Evolutionary conservation across 139 green algal genomes (phyloP), one percentile per base, ranked within the genome.

Genomic region (Pleodorina starrii): DNA sequence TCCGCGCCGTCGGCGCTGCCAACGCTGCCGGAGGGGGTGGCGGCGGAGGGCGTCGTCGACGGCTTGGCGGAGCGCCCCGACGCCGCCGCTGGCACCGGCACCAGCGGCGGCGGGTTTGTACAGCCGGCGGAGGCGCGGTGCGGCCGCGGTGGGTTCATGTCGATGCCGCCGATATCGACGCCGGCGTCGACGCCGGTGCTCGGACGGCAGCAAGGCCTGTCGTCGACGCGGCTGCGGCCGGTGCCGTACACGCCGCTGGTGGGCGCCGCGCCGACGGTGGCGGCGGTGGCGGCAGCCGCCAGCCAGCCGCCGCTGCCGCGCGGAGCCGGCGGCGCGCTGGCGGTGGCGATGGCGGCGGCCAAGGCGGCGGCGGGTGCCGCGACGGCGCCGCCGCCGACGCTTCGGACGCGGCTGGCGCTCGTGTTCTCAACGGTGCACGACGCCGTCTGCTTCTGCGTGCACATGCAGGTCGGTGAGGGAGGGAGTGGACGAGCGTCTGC

Each of bases 391-490:
- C 3, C 81, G 44, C 43, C 35, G 68, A 44, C 68, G 46, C 68
- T 81, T 66, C 66, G 38, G 11, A 43, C 68, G 23, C 63, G 83
- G 5, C 60, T 81, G 68, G 84, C 84, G 23, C 69, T 89, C 21
- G 12, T 57, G 38, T 82, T 89, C 21, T n/a, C 14, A 1, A 10
- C 48, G 9, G 84, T 82, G 16, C 84, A 89, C 5, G 84, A 81
- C 36, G 84, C 84, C 6, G 84, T 89, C 42, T 81, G 48, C 69
- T 89, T 89, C 51, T 73, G 48, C 38, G 84, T 89, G n/a, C 84
- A 89, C 16, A 43, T 82, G 50, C 84, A 89, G 84, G 84, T 71
- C 48, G 11, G 48, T 57, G 48, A 57, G 48, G 48, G 48, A 12
- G 48, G 12, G 48, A 12, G n/a, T n/a, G n/a, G n/a, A n/a, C n/a